Evolutionary conservation across 192 early-diverging fungal genomes (phyloP).

Genomic region (Oehlia diaphana): DNA sequence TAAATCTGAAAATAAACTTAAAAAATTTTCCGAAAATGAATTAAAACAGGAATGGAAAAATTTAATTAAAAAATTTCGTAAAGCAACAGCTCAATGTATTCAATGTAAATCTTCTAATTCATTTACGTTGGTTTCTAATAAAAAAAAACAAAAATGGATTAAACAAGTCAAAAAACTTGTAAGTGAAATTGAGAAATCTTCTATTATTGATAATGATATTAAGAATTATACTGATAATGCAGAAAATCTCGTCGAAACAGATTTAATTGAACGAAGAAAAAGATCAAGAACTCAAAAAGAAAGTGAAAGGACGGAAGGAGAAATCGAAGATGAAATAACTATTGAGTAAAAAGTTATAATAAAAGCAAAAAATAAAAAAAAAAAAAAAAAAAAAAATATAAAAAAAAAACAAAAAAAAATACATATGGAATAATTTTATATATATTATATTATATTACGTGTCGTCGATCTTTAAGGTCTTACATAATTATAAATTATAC

Average conservation of each 20-base stretch:
- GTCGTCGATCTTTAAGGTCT: too few species aligned
- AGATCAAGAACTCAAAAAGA: background rate
- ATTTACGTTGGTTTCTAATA: background rate
- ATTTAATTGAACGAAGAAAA: background rate
- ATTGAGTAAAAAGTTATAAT: background rate
- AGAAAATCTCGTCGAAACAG: background rate
- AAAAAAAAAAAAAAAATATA: too few species aligned
- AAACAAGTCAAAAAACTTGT: background rate
- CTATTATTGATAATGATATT: background rate
- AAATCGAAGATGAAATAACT: background rate
- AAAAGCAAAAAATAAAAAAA: too few species aligned
- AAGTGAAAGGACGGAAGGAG: background rate
- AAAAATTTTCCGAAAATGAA: background rate
- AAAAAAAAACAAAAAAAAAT: too few species aligned
- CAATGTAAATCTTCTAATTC: background rate
- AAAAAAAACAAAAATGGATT: background rate
- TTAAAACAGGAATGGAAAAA: background rate
- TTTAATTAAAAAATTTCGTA: background rate
- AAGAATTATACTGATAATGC: background rate
- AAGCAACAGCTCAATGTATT: background rate
- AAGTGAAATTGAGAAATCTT: background rate
- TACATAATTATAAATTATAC: too few species aligned
- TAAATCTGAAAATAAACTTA: background rate
- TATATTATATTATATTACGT: too few species aligned
- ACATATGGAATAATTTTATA: too few species aligned